Evolutionary conservation across 2,329 filamentous ascomycete species (phyloP), one percentile per base, ranked within the genome.

Genomic region (Fusarium floridanum): DNA sequence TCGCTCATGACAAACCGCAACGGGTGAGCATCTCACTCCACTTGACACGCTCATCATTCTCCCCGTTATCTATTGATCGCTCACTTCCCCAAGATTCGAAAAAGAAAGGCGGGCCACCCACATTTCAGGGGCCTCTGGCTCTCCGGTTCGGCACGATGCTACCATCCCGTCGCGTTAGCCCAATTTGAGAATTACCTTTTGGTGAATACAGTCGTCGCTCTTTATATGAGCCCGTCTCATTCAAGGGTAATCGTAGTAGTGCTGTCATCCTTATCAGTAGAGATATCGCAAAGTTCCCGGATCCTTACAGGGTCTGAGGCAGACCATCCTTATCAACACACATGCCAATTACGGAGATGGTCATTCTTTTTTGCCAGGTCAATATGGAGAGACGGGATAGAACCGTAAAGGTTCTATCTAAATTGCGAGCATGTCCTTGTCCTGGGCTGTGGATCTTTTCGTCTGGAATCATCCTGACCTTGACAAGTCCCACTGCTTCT

Each of bases 321-420:
- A 67, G 76, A 48, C 61, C 70, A 79, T 70, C 66, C 77, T 79
- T 79, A 79, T 79, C 77, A 48, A 75, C 76, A 64, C n/a, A 45
- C 65, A 61, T 45, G 61, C 55, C 64, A 60, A 65, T 50, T 32
- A 50, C 34, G 63, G 65, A 63, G 60, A 62, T 70, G 48, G 22
- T 29, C 61, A 22, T 60, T 67, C 36, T 37, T 24, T 27, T 29
- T 39, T 29, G 59, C n/a, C n/a, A 29, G 57, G 34, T 41, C 32
- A 29, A 50, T 27, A 20, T 36, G 24, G 27, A 34, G 14, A 50
- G 22, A 62, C 6, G 34, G 39, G 17, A 14, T 16, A 64, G 32
- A 43, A 20, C 22, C 11, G 61, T 27, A 27, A 45, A 27, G 41
- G 20, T 27, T 24, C 43, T 24, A 24, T 59, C 34, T 57, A 64